Base-by-base conservation (phyloP, 768 basidiomycete genomes). In the Termitomyces bulborhizus region DNA sequence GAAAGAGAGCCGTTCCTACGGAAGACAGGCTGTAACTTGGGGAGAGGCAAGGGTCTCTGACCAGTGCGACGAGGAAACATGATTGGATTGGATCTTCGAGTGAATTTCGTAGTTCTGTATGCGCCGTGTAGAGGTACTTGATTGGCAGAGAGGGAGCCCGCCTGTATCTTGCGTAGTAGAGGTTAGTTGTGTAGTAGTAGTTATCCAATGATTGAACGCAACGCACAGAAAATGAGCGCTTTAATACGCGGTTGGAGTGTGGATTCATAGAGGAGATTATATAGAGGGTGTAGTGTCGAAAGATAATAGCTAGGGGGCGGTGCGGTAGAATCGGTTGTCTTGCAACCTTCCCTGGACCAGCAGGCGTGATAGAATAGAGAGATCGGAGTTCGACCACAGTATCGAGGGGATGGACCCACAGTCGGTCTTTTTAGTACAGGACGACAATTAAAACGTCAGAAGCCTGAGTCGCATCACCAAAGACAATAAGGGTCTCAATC, bases 71-170 rank as follows among this genome's bases (percentile, higher is more conserved):
- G 26, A 18, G 41, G 15, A 15, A 26, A 26, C 34, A 45, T 44
- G 26, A 51, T 39, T 12, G 55, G 55, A 18, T 45, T 40, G 1
- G 55, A 4, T 29, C 55, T 43, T 16, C n/a, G 48, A n/a, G 15
- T 24, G 0, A 21, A 12, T 31, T 21, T 43, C 6, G 49, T 4
- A 16, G 55, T 56, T 46, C 55, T 45, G 13, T 43, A 56, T 32
- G 34, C 55, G 13, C 55, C 55, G 49, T 56, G 55, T 40, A 56
- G n/a, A 15, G 48, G 55, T n/a, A 56, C 36, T 39, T 27, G 41
- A 40, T 27, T 37, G 13, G 49, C 49, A 15, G 48, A 43, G 15
- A 48, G 31, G 29, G 32, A 18, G 31, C 27, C 26, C 27, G 45
- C 49, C 40, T 55, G 41, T 7, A 24, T 15, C 16, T 37, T 26